Evolutionary conservation across 495 filamentous ascomycete genomes (phyloP), one percentile per base, ranked within the genome.

Genomic region (Apiosordaria backusii): DNA sequence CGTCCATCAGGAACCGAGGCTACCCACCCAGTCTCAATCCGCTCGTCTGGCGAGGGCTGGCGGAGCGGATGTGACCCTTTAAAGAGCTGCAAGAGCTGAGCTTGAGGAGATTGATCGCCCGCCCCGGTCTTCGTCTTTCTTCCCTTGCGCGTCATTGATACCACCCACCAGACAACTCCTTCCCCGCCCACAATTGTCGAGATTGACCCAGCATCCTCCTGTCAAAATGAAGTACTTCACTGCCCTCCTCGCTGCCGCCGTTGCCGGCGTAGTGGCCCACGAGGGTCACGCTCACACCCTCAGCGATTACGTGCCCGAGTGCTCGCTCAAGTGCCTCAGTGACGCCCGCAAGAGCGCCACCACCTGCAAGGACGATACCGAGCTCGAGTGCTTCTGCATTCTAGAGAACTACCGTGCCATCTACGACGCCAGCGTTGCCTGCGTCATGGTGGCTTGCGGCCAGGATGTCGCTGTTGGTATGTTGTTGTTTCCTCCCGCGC

Each of bases 331-430:
- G 16, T 75, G 73, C 63, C 71, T 75, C 45, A 61, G 10, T 21
- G 57, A 67, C 29, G 71, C 65, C 50, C 62, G 67, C 50, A 26
- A 18, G 4, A 18, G 26, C 10, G 66, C 66, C 21, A 73, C 71
- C 52, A 62, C 63, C 23, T 75, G 73, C 68, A 55, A 52, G 40
- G 19, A 29, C 45, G 63, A 62, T 27, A 45, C 25, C 59, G 71
- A 75, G 35, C 62, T 69, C 25, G 35, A 60, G 24, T 75, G 73
- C 70, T 66, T 70, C 62, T 75, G 73, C 65, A 54, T 68, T 9
- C 40, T 66, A 57, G 64, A 70, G 61, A 73, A 75, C 70, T 62
- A 67, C 55, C 65, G 62, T 60, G 65, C 64, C 61, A 75, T 70
- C 62, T 68, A 73, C 50, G 40, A 60, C 4, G 61, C 64, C 22